Conservation (phyloP, 164 flowering plant species). For the Cinnamomum micranthum region DNA sequence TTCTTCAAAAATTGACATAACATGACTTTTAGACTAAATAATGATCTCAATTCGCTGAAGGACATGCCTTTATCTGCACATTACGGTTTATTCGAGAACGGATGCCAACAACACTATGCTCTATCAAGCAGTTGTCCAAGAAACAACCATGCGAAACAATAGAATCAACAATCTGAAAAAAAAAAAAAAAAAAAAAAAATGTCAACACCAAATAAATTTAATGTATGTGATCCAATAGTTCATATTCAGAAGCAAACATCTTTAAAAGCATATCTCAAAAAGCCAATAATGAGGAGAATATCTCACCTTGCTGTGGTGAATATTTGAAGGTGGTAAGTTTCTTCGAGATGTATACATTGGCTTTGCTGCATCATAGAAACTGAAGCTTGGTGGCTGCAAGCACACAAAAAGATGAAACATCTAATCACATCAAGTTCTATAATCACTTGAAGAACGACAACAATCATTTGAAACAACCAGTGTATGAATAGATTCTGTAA, state of each 20-base stretch:
- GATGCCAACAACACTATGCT: slow-evolving; percentile 72
- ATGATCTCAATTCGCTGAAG: neutral
- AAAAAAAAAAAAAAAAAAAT: slow-evolving; percentile 1
- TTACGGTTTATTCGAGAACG: slow-evolving; percentile 78
- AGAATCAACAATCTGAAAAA: slow-evolving; percentile 60
- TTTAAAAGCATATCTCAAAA: neutral
- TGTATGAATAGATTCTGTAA: neutral
- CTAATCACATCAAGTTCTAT: too few relatives aligned
- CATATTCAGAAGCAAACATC: too few relatives aligned
- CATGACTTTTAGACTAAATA: too few relatives aligned
- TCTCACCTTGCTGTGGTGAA: slow-evolving; percentile 61
- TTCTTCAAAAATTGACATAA: too few relatives aligned
- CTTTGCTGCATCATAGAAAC: slow-evolving; percentile 70
- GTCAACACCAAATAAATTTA: neutral
- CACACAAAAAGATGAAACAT: neutral
- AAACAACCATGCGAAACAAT: slow-evolving; percentile 90
- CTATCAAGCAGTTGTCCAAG: slow-evolving; percentile 60
- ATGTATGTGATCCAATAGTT: too few relatives aligned
- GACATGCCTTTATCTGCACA: slow-evolving; percentile 57
- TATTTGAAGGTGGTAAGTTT: slow-evolving; percentile 78
- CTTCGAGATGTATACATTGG: slow-evolving; percentile 85
- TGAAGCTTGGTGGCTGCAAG: slow-evolving; percentile 62
- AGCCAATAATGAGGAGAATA: neutral
- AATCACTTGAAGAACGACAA: too few relatives aligned
- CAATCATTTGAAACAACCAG: too few relatives aligned